phyloP scores from a whole-genome alignment of 108 stramenopile species.

The Nitzschia putrida region DNA sequence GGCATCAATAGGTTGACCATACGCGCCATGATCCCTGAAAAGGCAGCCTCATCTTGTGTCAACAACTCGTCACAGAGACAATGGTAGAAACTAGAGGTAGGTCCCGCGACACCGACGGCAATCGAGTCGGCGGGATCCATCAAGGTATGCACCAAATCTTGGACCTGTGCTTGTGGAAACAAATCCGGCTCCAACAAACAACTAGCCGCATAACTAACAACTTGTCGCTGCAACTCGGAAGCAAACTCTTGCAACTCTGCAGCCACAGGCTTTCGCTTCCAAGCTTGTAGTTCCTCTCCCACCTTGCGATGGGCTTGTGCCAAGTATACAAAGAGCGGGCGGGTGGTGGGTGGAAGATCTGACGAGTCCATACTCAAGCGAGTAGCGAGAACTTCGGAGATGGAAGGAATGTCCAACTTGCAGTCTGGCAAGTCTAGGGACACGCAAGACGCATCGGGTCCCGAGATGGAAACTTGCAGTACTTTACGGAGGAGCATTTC shows the following conservation, averaged over 20 bases:
- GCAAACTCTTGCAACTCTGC: constrained; percentile 57
- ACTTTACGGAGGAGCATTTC: constrained; percentile 61
- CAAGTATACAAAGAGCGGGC: constrained; percentile 60
- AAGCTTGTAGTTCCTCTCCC: constrained; percentile 63
- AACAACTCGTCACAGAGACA: constrained; percentile 71
- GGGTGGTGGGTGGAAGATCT: constrained; percentile 15
- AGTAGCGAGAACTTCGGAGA: constrained; percentile 75
- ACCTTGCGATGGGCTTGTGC: constrained; percentile 58
- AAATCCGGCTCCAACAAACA: constrained; percentile 75
- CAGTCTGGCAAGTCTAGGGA: neutral
- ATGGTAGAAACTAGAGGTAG: constrained; percentile 66
- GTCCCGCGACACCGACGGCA: constrained; percentile 62
- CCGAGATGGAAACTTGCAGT: constrained; percentile 37
- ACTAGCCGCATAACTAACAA: constrained; percentile 77
- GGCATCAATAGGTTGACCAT: constrained; percentile 38
- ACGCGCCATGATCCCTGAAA: constrained; percentile 46
- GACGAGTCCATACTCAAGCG: constrained; percentile 46
- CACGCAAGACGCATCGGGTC: too few species aligned
- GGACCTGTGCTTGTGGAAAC: constrained; percentile 66
- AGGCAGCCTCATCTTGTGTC: constrained; percentile 59
- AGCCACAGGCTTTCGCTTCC: constrained; percentile 16
- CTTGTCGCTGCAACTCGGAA: constrained; percentile 63
- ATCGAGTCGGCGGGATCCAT: constrained; percentile 61
- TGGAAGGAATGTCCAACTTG: constrained; percentile 39
- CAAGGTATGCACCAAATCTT: constrained; percentile 51